Conservation (phyloP, 345 rosid species). For the Citrus sp. region DNA sequence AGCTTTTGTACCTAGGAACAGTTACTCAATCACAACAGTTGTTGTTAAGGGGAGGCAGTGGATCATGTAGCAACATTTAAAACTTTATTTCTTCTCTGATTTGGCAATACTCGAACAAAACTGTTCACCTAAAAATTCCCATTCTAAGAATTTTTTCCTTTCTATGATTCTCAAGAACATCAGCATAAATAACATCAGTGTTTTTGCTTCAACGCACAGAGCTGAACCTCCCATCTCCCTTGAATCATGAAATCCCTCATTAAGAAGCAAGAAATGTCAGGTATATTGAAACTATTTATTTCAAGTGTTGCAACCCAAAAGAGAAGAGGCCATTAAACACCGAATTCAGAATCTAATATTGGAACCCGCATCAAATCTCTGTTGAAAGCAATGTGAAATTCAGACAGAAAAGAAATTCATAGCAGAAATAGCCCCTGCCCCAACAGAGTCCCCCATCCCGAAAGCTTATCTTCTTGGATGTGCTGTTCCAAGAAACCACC, state of each 20-base stretch:
- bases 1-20: not conserved
- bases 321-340: not conserved
- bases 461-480: not conserved
- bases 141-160: not conserved
- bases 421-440: not conserved
- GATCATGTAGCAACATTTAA: not conserved
- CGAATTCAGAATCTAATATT: not conserved
- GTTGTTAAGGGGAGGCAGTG: not conserved
- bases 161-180: not conserved
- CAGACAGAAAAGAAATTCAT: not conserved
- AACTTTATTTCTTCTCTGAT: not conserved
- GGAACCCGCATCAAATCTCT: not conserved
- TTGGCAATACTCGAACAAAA: not conserved
- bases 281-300: not conserved
- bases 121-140: not conserved
- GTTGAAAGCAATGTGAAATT: not conserved
- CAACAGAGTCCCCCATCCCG: not conserved
- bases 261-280: not conserved
- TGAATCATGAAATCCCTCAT: not conserved
- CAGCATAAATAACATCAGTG: not conserved
- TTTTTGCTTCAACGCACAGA: not conserved
- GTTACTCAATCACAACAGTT: not conserved
- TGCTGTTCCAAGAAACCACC: not conserved
- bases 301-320: not conserved
- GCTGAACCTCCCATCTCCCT: not conserved